Evolutionary conservation across 805 yeast genomes (phyloP), one percentile per base, ranked within the genome.

Genomic region (Wickerhamomyces tratensis): DNA sequence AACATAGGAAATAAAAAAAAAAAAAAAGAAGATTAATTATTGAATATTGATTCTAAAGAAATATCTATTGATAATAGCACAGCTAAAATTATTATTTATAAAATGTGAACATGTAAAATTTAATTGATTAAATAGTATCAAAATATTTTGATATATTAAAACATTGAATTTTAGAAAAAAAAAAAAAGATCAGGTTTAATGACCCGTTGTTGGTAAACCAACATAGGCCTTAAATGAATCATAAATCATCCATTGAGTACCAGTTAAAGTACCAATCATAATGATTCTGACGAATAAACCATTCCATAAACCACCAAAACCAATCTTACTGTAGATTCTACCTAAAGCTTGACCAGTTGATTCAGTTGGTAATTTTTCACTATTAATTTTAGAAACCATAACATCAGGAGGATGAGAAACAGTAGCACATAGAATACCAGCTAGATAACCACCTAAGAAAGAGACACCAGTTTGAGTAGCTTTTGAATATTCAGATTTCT

Each of bases 341-440:
- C 64, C 53, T 36, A 85, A 71, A 10, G 94, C 93, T 31, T 68
- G 66, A 29, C 81, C 79, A 54, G 76, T 71, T 6, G 82, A 57
- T 67, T 88, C 95, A 40, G 71, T 71, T 33, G 80, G 72, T 58
- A 63, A 65, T 55, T 76, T 78, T 54, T 79, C 88, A 46, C 82
- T 73, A 61, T 86, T 89, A 56, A 93, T 78, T 73, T 88, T 86
- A 39, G 95, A 85, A 26, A 91, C 98, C 95, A 93, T 82, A 33
- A 91, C 97, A 64, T 91, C 98, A n/a, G 98, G 98, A 20, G 98
- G 98, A 63, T 93, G 97, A 27, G 97, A 89, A 14, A 89, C 93
- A 41, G 84, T 68, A 7, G 98, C 98, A 71, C 97, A 91, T 69
- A 89, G 77, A 43, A 93, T 81, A 80, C 98, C 98, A 10, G 98